These are phyloP conservation scores for Neurospora tetrasperma DNA, from an alignment of 495 filamentous ascomycete genomes.

Conservation along the genomic window DNA sequence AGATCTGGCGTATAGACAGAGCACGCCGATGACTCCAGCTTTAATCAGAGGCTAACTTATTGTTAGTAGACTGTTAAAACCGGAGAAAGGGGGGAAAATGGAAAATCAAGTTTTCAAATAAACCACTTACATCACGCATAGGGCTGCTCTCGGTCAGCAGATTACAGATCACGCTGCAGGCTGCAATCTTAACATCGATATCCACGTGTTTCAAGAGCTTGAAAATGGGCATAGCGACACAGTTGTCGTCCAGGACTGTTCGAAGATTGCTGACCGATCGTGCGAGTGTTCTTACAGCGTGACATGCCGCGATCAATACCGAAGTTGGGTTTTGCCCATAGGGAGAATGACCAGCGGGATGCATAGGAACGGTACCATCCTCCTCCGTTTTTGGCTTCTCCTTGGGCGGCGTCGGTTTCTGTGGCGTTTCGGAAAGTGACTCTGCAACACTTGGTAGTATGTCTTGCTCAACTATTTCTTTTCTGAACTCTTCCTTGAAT, in stretches of 20 bases:
- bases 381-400: constrained; percentile 15
- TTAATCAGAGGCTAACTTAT: constrained; percentile 54
- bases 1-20: constrained; percentile 80
- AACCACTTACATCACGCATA: constrained; percentile 63
- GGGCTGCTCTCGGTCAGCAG: constrained; percentile 78
- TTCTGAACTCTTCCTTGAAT: constrained; percentile 76
- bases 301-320: constrained; percentile 80
- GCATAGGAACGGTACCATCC: constrained; percentile 2
- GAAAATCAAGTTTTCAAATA: too few species aligned
- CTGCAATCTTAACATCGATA: constrained; percentile 74
- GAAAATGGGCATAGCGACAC: constrained; percentile 70
- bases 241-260: constrained; percentile 78
- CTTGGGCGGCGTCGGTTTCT: constrained; percentile 22
- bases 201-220: constrained; percentile 63
- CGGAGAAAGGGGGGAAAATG: too few species aligned
- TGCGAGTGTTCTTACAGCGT: constrained; percentile 62
- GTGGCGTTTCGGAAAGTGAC: constrained; percentile 55
- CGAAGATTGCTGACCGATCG: constrained; percentile 74
- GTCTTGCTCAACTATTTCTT: constrained; percentile 70
- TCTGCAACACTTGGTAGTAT: constrained; percentile 73
- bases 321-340: constrained; percentile 40
- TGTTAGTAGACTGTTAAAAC: constrained; percentile 16
- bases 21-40: constrained; percentile 60
- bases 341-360: constrained; percentile 3
- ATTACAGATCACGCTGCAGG: constrained; percentile 74